These are phyloP conservation scores for Penicillium psychrofluorescens DNA, from an alignment of 495 filamentous ascomycete species.

Conservation along the genomic window DNA sequence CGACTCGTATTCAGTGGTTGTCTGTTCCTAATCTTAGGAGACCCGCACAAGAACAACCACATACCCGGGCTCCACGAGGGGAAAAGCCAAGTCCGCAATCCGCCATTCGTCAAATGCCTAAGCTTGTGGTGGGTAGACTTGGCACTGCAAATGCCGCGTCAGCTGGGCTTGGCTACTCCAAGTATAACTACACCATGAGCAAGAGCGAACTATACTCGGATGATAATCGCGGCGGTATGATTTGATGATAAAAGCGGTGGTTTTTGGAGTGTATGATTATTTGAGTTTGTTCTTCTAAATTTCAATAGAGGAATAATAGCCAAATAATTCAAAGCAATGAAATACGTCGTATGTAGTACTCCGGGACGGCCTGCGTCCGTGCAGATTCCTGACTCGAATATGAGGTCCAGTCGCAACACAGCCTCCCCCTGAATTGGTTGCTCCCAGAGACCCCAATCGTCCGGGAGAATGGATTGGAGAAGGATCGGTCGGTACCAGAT, in stretches of 20 bases:
- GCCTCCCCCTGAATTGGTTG: constrained; percentile 23
- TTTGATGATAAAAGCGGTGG: too few relatives aligned
- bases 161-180: constrained; percentile 5
- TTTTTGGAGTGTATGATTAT: too few relatives aligned
- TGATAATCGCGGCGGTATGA: too few relatives aligned
- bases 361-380: background rate
- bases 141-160: constrained; percentile 21
- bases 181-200: too few relatives aligned
- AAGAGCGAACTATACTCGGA: too few relatives aligned
- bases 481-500: background rate
- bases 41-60: too few relatives aligned
- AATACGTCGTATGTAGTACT: too few relatives aligned
- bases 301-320: too few relatives aligned
- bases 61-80: background rate
- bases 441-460: constrained; percentile 4
- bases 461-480: constrained; percentile 13
- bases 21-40: too few relatives aligned
- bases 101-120: constrained; percentile 20
- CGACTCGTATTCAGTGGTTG: too few relatives aligned
- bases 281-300: too few relatives aligned
- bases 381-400: constrained; percentile 5
- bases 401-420: constrained; percentile 12
- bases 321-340: background rate
- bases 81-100: background rate
- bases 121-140: constrained; percentile 19